Evolutionary conservation across 2,329 filamentous ascomycete species (phyloP).

Genomic region (Cytospora mali): DNA sequence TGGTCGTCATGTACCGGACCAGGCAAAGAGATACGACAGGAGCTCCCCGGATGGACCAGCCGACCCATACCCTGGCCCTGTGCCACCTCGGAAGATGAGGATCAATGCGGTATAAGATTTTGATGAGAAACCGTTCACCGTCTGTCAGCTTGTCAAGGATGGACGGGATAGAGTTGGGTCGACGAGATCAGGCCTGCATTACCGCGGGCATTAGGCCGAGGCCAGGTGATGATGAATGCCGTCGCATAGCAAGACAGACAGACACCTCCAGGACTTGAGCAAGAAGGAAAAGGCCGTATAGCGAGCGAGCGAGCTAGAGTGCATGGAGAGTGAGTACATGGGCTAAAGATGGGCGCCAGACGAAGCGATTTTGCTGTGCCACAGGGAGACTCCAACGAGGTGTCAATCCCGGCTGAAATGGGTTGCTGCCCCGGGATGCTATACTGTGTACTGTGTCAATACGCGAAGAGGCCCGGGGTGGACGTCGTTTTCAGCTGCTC

Average conservation of each 20-base stretch:
- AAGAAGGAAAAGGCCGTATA: no score
- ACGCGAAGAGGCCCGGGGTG: background rate
- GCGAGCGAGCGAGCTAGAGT: background rate
- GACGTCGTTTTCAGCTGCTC: constrained; percentile 20
- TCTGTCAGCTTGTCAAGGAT: background rate
- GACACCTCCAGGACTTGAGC: no score
- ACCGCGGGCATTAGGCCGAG: no score
- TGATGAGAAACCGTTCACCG: background rate
- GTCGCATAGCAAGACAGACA: no score
- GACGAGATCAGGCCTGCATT: background rate
- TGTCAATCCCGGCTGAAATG: constrained; percentile 1
- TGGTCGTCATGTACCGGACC: constrained; percentile 15
- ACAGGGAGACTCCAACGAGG: background rate
- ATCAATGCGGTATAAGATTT: background rate
- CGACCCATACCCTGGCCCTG: constrained; percentile 4
- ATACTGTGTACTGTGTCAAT: no score
- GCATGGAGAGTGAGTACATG: constrained; percentile 5
- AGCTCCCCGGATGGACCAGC: constrained; percentile 3
- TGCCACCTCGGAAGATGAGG: constrained; percentile 9
- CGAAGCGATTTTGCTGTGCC: constrained; percentile 16
- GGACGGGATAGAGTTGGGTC: background rate
- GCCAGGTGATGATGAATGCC: background rate
- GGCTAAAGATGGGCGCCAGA: constrained; percentile 1
- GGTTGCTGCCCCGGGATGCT: background rate
- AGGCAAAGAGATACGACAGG: constrained; percentile 12